Percentiles rank a stretch among this genome's conserved stretches.
phyloP scores from a whole-genome alignment of 2,329 filamentous ascomycete genomes.

The Fusarium compactum region DNA sequence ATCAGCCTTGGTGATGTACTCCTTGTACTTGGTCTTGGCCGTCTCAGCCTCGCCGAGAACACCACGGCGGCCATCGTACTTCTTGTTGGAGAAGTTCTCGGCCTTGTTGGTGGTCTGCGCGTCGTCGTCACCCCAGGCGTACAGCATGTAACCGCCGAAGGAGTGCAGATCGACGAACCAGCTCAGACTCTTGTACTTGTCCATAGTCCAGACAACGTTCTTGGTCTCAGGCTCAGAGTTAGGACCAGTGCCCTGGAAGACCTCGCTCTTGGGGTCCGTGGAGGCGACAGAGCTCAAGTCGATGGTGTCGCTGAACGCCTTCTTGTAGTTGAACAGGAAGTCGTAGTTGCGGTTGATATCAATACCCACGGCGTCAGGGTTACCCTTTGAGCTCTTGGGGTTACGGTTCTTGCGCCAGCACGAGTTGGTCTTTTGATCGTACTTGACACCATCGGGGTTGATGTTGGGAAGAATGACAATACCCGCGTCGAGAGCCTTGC shows the following conservation, averaged over 20 bases:
- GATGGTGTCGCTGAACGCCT: conserved; percentile 57
- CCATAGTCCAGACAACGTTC: conserved; percentile 65
- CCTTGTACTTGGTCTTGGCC: conserved; percentile 55
- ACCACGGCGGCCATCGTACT: conserved; percentile 65
- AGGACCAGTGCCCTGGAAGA: conserved; percentile 63
- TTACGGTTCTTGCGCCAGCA: conserved; percentile 71
- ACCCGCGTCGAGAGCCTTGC: conserved; percentile 62
- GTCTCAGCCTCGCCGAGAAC: conserved; percentile 54
- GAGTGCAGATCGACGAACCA: conserved; percentile 73
- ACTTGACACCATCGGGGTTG: conserved; percentile 66
- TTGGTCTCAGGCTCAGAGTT: conserved; percentile 69
- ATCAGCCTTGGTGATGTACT: conserved; percentile 59
- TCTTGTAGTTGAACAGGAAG: conserved; percentile 66
- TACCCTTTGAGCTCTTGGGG: conserved; percentile 52
- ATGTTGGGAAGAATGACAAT: conserved; percentile 65
- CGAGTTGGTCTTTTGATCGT: conserved; percentile 61
- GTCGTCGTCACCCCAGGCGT: conserved; percentile 69
- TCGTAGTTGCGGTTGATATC: conserved; percentile 70
- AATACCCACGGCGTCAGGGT: conserved; percentile 56
- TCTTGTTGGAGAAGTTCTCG: conserved; percentile 65
- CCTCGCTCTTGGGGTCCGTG: conserved; percentile 57
- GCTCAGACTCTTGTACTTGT: conserved; percentile 61
- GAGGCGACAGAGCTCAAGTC: conserved; percentile 53
- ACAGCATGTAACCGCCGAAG: conserved; percentile 63
- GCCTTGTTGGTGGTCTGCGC: conserved; percentile 58